Evolutionary conservation across 305 asterid species (phyloP), one percentile per base, ranked within the genome.

Genomic region (Stenogyne calaminthoides): DNA sequence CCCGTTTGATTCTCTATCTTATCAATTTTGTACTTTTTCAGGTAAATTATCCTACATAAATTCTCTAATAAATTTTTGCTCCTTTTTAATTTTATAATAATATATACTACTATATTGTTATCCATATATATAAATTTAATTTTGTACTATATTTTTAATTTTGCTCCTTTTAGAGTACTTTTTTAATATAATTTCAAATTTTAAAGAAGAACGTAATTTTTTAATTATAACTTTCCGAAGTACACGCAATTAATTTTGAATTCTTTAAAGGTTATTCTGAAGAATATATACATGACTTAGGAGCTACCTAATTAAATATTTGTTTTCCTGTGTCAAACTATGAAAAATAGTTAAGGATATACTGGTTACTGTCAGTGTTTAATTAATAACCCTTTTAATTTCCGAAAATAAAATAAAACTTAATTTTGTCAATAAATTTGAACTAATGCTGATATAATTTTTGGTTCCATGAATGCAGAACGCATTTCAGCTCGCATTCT

Each of bases 401-500:
- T 32, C 36, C 36, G 9, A 8, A 40, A 42, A 34, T 4, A 8
- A 8, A 39, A 39, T 8, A 39, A 8, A 39, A 39, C 11, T 0
- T 9, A 40, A 40, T 40, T 12, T 10, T n/a, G 60, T 27, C 22
- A 47, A 42, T 49, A 49, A 51, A 9, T 34, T 40, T 8, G 34
- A 42, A 58, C 39, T 20, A 46, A n/a, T 9, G 40, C 37, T 73
- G 42, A 39, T 22, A 25, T 60, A 58, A 78, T 56, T 22, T 25
- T 25, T 25, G 19, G 59, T 36, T 47, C 59, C 36, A 37, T 11
- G 20, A 20, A 58, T 76, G 81, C 87, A 89, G 97, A 91, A 89
- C 64, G 96, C 97, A 22, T 91, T 91, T 82, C 95, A 91, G 72
- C 75, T 91, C 37, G 96, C 97, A 76, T 89, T 89, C 88, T 91